Percentiles rank a stretch among this genome's conserved stretches.
Conservation (phyloP, 2,329 filamentous ascomycete species). For the Aspergillus awamori region DNA sequence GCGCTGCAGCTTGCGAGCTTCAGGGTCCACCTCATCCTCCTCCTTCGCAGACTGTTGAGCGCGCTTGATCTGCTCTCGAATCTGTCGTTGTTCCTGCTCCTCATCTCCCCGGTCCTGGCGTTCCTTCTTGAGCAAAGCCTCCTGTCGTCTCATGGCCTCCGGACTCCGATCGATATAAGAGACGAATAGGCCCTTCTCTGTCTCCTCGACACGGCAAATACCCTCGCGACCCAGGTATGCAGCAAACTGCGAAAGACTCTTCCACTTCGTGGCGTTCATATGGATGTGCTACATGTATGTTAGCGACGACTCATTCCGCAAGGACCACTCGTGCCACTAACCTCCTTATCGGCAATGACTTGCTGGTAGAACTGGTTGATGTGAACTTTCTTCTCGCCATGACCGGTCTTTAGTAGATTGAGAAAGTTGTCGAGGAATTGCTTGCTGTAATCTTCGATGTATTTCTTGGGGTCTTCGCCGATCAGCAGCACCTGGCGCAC, state of each 20-base stretch:
- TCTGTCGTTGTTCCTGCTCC: conserved; percentile 79
- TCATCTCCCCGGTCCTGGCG: conserved; percentile 88
- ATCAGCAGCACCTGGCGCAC: conserved; percentile 87
- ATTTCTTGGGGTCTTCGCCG: conserved; percentile 82
- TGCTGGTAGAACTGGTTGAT: conserved; percentile 95
- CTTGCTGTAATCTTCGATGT: conserved; percentile 77
- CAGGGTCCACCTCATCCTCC: conserved; percentile 48
- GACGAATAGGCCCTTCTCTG: conserved; percentile 78
- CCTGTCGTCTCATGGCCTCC: conserved; percentile 77
- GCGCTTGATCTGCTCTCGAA: conserved; percentile 79
- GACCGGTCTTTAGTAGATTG: conserved; percentile 73
- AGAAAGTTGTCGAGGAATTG: conserved; percentile 83
- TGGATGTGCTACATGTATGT: conserved; percentile 65
- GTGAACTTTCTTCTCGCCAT: conserved; percentile 87
- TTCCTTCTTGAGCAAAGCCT: conserved; percentile 81
- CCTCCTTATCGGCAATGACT: conserved; percentile 80
- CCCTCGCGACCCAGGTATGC: conserved; percentile 85
- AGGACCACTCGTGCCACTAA: conserved; percentile 14
- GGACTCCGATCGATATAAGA: conserved; percentile 91
- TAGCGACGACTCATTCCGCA: neutral
- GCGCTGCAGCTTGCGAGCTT: conserved; percentile 51
- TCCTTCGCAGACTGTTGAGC: conserved; percentile 65
- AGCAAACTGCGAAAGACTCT: conserved; percentile 83
- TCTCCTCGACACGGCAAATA: conserved; percentile 87
- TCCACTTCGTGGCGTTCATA: conserved; percentile 92